Base-by-base conservation (phyloP, 768 basidiomycete genomes). In the Trametes villosa region DNA sequence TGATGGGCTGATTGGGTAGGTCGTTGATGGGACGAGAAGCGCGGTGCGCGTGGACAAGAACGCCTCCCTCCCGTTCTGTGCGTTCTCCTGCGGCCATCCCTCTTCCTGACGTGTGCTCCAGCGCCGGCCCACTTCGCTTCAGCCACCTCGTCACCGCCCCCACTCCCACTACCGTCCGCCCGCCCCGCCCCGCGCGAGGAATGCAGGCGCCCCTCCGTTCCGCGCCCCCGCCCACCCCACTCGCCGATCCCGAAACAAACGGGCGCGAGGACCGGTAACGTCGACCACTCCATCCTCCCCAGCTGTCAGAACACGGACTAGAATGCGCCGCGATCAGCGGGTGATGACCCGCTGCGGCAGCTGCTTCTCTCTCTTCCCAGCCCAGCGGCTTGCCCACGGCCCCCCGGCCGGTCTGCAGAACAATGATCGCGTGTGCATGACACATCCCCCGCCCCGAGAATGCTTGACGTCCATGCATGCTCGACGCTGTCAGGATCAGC, bases 11-110 rank as follows among this genome's bases (percentile, higher is more conserved):
- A 60, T 59, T 61, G 57, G 57, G 49, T 60, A 65, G 38, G 47
- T 48, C 29, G 36, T 46, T 65, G 65, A 65, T 65, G 65, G 58
- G 57, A 46, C 65, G 60, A 62, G 60, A 65, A 65, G 65, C 54
- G 36, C 42, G 26, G 61, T 57, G 61, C 57, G 61, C 65, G 54
- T 65, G 65, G 40, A 44, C 62, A 20, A 51, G 46, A 31, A 57
- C 54, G 47, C 59, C 36, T 57, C 36, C 34, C 30, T 13, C 31
- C 31, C 51, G 40, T 46, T 52, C 58, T n/a, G 33, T 30, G 22
- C 52, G 42, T 42, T 53, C 47, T 15, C 47, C 26, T 49, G 27
- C 38, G 9, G 52, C 59, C 59, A 31, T 60, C 53, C 53, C 31
- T 56, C 60, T 61, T 56, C 60, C 47, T 55, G 54, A 57, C 49